A percentile compares a stretch with the other conserved stretches of the same genome.
phyloP scores from a whole-genome alignment of 768 basidiomycete genomes.

The Boletus patriciae region DNA sequence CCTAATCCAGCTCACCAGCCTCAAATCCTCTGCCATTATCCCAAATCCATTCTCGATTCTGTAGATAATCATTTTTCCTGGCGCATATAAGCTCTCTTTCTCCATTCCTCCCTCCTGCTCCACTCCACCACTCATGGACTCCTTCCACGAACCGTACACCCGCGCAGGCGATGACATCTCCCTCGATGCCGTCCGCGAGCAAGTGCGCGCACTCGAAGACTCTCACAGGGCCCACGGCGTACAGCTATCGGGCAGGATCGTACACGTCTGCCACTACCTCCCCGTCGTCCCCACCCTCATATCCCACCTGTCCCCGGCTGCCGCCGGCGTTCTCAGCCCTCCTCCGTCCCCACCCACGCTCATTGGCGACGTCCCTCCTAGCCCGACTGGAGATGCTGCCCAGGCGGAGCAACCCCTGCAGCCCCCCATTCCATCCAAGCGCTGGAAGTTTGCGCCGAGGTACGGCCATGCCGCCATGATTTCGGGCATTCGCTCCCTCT shows the following conservation, averaged over 20 bases:
- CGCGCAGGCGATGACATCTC: constrained; percentile 64
- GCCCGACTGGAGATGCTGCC: constrained; percentile 23
- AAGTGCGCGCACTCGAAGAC: constrained; percentile 70
- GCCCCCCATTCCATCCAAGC: constrained; percentile 22
- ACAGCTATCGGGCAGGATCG: constrained; percentile 80
- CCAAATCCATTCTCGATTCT: constrained; percentile 28
- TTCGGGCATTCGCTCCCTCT: constrained; percentile 84
- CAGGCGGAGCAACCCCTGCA: constrained; percentile 3
- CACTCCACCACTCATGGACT: constrained; percentile 51
- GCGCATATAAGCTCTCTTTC: constrained; percentile 21
- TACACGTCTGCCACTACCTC: constrained; percentile 91
- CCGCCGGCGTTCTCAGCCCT: constrained; percentile 61
- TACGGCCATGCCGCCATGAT: constrained; percentile 96
- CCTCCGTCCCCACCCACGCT: constrained; percentile 75
- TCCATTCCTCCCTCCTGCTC: neutral
- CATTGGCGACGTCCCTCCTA: constrained; percentile 46
- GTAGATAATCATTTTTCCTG: constrained; percentile 27
- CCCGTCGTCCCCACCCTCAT: constrained; percentile 71
- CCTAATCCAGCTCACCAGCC: constrained; percentile 27
- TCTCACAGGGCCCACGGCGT: constrained; percentile 69
- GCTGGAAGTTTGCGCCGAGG: constrained; percentile 77
- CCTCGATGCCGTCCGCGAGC: constrained; percentile 69
- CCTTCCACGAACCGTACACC: constrained; percentile 70
- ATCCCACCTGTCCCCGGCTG: constrained; percentile 31
- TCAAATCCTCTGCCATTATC: constrained; percentile 20